phyloP scores from a whole-genome alignment of 257 asterid species.

The Nyctanthes arbortristis region DNA sequence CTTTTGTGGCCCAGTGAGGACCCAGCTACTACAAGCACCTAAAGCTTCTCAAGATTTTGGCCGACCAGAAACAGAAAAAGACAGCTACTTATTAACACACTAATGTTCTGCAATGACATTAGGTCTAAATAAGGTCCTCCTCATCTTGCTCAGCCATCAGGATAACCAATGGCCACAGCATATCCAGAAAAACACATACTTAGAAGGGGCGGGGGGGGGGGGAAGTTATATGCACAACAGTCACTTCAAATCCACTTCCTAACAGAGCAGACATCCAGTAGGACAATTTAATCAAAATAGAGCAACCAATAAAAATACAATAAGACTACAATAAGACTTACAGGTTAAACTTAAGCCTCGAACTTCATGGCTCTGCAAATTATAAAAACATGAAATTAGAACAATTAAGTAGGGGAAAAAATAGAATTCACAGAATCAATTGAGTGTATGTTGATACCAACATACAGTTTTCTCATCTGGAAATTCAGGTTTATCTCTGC shows the following conservation, averaged over 20 bases:
- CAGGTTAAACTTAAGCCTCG: conserved; percentile 47
- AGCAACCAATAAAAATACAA: conserved; percentile 20
- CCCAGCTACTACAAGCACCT: background rate
- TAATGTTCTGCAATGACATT: background rate
- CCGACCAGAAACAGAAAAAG: background rate
- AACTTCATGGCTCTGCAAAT: conserved; percentile 50
- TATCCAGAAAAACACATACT: background rate
- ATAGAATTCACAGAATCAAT: conserved; percentile 12
- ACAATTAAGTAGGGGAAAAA: conserved; percentile 1
- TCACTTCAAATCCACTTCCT: conserved; percentile 7
- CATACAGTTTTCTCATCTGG: conserved; percentile 49
- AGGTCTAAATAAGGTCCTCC: background rate
- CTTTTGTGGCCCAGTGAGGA: background rate
- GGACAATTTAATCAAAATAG: conserved; percentile 22
- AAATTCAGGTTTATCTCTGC: conserved; percentile 25
- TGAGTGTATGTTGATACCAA: conserved; percentile 18
- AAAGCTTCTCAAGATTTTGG: conserved; percentile 5
- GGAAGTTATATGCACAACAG: background rate
- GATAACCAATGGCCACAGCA: background rate
- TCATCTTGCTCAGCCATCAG: background rate
- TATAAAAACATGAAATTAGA: conserved; percentile 11
- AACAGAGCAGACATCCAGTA: conserved; percentile 14
- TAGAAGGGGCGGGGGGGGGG: no score
- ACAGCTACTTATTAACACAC: background rate
- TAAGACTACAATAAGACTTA: conserved; percentile 55